Evolutionary conservation across 306 rosid genomes (phyloP), one percentile per base, ranked within the genome.

Genomic region (Sicyos baderoa): DNA sequence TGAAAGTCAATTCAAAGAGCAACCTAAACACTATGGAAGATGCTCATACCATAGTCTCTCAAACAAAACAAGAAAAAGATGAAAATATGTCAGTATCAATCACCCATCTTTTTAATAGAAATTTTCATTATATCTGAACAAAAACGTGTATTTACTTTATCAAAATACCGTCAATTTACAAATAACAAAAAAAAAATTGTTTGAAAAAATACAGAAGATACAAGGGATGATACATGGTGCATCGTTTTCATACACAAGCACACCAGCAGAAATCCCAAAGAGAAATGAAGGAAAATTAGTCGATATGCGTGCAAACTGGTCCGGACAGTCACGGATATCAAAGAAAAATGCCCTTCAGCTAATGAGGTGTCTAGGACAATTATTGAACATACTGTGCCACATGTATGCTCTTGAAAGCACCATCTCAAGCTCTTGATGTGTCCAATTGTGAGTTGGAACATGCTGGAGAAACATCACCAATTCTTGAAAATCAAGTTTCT

Each of bases 301-400:
- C 8, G 15, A 23, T 16, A 5, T 29, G 35, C 35, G 4, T 29
- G 35, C 35, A 29, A 29, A 5, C 4, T 29, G 35, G 35, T 25
- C 35, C 4, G 35, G 3, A 29, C 35, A 29, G 4, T 29, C 35
- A 29, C 35, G 35, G 35, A 29, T 29, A 29, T 29, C 35, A 3
- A 29, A 5, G 0, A 55, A 42, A 75, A 76, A 49, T 48, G 27
- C 73, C 57, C 53, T 14, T 84, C 66, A 88, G 76, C 85, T 82
- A 79, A 97, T 86, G 60, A 94, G 83, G 83, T 94, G 99, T 74
- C 96, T 94, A 0, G 97, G 99, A 68, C 88, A 90, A 78, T 80
- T 84, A 82, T 90, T 94, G 87, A 94, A 94, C 97, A 94, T 88
- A 82, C 87, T 90, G 86, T 94, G 95, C 97, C 99, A 94, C 96